phyloP scores from a whole-genome alignment of 129 eudicot genomes.

The Ambrosia artemisiifolia region DNA sequence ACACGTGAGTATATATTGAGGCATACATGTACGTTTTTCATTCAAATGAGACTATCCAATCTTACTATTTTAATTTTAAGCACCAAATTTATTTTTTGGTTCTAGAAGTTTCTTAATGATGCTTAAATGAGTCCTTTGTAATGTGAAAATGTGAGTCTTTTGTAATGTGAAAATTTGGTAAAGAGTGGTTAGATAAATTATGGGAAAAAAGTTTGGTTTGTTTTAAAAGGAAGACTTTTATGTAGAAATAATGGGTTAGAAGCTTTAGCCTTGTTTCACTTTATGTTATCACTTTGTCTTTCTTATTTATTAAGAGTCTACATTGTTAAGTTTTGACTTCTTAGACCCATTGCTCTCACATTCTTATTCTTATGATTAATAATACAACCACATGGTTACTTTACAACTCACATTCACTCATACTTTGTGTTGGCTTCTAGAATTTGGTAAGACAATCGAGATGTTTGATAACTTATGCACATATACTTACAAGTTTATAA shows the following conservation, averaged over 20 bases:
- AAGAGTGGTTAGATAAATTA: slow-evolving; percentile 16
- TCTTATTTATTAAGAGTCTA: slow-evolving; percentile 29
- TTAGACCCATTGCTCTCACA: slow-evolving; percentile 20
- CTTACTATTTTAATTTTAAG: no score
- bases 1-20: no score
- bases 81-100: no score
- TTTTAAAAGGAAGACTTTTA: slow-evolving; percentile 16
- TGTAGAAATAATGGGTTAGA: slow-evolving; percentile 15
- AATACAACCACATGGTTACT: slow-evolving; percentile 29
- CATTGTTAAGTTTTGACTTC: slow-evolving; percentile 25
- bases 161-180: neutral
- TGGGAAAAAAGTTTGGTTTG: slow-evolving; percentile 25
- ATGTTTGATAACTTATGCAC: neutral
- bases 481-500: neutral
- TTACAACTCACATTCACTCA: slow-evolving; percentile 26
- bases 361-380: slow-evolving; percentile 1
- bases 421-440: slow-evolving; percentile 23
- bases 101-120: no score
- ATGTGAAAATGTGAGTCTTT: neutral
- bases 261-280: slow-evolving; percentile 29
- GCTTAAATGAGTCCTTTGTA: no score
- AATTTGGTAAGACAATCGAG: slow-evolving; percentile 22
- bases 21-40: no score
- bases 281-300: slow-evolving; percentile 26
- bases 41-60: no score